Percentiles rank a stretch among this genome's conserved stretches.
Conservation (phyloP, 148 eudicot genomes). For the Camellia japonica region DNA sequence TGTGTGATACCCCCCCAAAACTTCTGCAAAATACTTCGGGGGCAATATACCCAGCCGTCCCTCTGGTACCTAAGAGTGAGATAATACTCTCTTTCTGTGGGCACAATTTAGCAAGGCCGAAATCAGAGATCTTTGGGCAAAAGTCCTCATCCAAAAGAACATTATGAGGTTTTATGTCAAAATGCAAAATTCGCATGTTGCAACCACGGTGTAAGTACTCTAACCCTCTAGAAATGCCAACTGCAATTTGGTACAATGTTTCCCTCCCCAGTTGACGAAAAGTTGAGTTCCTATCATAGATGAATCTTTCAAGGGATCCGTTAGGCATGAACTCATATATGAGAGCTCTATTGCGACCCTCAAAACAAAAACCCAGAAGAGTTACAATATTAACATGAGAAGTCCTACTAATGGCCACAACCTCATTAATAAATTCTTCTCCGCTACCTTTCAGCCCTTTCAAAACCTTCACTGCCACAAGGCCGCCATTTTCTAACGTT, state of each 20-base stretch:
- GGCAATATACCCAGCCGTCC: background rate
- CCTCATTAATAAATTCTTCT: too few species aligned
- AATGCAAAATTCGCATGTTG: background rate
- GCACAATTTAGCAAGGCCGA: constrained; percentile 2
- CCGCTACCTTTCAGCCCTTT: too few species aligned
- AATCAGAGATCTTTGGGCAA: background rate
- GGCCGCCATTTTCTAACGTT: background rate
- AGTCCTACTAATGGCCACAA: too few species aligned
- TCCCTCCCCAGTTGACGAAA: constrained; percentile 13
- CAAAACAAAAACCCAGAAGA: too few species aligned
- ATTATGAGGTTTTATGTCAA: background rate
- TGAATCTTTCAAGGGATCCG: too few species aligned
- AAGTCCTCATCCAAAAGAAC: background rate
- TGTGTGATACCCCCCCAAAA: too few species aligned
- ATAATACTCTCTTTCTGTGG: background rate
- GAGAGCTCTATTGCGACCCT: too few species aligned
- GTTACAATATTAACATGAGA: too few species aligned
- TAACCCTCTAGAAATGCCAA: background rate
- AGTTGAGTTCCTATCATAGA: background rate
- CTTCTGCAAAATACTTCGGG: too few species aligned
- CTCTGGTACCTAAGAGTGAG: background rate
- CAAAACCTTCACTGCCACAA: constrained; percentile 3
- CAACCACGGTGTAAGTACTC: constrained; percentile 3
- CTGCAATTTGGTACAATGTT: background rate
- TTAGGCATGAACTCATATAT: too few species aligned